phyloP scores from a whole-genome alignment of 78 protist genomes.

The Cavenderia fasciculata region DNA sequence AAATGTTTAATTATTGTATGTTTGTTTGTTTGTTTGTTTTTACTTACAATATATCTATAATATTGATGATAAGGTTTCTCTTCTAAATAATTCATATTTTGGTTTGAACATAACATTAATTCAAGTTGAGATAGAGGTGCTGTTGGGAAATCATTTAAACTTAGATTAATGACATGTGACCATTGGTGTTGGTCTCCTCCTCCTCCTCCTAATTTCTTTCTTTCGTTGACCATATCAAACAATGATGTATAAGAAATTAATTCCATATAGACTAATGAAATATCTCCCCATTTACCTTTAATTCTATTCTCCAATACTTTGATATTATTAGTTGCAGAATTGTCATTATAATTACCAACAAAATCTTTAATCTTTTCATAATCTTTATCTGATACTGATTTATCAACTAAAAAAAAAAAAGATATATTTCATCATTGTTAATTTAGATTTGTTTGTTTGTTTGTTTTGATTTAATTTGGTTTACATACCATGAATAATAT shows the following conservation, averaged over 20 bases:
- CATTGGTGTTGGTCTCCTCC: neutral
- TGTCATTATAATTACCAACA: no score
- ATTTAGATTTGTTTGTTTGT: no score
- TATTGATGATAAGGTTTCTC: neutral
- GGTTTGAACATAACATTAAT: neutral
- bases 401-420: no score
- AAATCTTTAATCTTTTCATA: no score
- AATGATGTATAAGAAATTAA: neutral
- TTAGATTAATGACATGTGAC: constrained; percentile 21
- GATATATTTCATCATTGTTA: no score
- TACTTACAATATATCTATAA: constrained; percentile 13
- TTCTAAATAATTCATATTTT: neutral
- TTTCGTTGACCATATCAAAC: constrained; percentile 20
- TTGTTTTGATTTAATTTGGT: no score
- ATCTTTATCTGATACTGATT: no score
- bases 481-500: no score
- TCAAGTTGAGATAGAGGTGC: neutral
- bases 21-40: no score
- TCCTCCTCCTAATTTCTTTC: neutral
- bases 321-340: no score
- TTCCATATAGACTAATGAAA: constrained; percentile 14
- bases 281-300: constrained; percentile 6
- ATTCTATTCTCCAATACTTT: neutral
- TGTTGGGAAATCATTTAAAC: constrained; percentile 30
- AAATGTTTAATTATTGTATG: no score